phyloP scores from a whole-genome alignment of 139 green algal species.

The Chlamydomonas sp. region DNA sequence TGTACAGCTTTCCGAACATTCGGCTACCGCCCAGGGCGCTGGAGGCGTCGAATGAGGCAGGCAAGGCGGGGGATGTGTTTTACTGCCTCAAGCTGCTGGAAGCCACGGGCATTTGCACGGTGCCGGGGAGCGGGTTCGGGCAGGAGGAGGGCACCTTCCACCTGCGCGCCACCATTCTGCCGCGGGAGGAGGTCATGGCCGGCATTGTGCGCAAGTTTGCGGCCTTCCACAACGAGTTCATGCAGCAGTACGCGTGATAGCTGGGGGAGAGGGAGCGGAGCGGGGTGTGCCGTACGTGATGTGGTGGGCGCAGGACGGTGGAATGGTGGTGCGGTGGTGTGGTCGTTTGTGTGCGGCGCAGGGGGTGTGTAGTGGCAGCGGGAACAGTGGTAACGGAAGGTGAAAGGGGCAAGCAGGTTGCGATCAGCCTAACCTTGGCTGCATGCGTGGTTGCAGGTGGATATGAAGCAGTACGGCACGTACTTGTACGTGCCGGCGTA shows the following conservation, averaged over 20 bases:
- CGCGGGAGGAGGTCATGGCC: constrained; percentile 85
- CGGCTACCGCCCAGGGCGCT: constrained; percentile 73
- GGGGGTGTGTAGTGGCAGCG: too few species aligned
- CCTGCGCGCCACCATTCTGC: constrained; percentile 96
- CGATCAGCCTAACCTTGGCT: too few species aligned
- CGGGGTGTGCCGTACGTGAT: too few species aligned
- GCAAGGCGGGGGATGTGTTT: constrained; percentile 86
- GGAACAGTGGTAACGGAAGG: too few species aligned
- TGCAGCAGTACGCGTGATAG: constrained; percentile 49
- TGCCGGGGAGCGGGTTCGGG: constrained; percentile 90
- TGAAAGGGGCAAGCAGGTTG: too few species aligned
- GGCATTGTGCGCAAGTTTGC: constrained; percentile 76
- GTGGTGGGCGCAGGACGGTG: too few species aligned
- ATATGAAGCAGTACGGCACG: too few species aligned
- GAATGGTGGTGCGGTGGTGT: too few species aligned
- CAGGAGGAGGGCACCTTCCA: constrained; percentile 89
- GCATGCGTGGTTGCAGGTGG: too few species aligned
- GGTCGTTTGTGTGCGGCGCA: too few species aligned
- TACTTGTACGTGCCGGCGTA: too few species aligned
- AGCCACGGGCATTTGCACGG: constrained; percentile 84
- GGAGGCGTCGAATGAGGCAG: constrained; percentile 70
- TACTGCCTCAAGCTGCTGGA: constrained; percentile 92
- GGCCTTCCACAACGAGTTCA: constrained; percentile 82
- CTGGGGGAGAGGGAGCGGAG: too few species aligned
- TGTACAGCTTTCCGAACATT: constrained; percentile 86